Evolutionary conservation across 2,329 filamentous ascomycete species (phyloP), one percentile per base, ranked within the genome.

Genomic region (Diaporthe batatas): DNA sequence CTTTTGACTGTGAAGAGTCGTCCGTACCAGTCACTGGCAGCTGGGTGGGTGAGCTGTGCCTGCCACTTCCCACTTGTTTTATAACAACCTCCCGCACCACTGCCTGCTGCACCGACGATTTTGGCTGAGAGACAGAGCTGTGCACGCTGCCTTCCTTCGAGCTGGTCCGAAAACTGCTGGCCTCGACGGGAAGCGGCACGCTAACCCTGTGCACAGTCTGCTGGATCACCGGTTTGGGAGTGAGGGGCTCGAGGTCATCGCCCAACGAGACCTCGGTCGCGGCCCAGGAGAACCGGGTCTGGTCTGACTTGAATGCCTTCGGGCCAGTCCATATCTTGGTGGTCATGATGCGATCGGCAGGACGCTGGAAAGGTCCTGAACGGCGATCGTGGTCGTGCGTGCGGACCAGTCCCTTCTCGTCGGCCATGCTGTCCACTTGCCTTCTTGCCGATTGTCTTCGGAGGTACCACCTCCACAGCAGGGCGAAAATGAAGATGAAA

Each of bases 161-260:
- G 18, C 14, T 25, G 7, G 6, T 53, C 3, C 62, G 62, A 34
- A 67, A 67, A 18, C 44, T 67, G 47, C 62, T 67, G 14, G 62
- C 62, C 6, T 67, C 62, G 47, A 67, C 62, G 1, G 62, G 62
- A 8, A 36, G 12, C 21, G 62, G 62, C 47, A 67, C 62, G 14
- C 47, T 67, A 32, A 67, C 51, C 12, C n/a, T 53, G n/a, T 25
- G 47, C 7, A 67, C 62, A 8, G 62, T 67, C n/a, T 67, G 62
- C 21, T 67, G 62, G 25, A 67, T 67, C n/a, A 53, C 62, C 10
- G 62, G 32, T 25, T 67, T 53, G 6, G 62, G 62, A 14, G 47
- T 67, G 32, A 67, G 32, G 12, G 47, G 62, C 21, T 67, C 62
- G n/a, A 67, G 32, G 3, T 53, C 47, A 3, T 47, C 36, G 4